phyloP scores from a whole-genome alignment of 1,284 basidiomycete species.

The Afroboletus lepidellus region DNA sequence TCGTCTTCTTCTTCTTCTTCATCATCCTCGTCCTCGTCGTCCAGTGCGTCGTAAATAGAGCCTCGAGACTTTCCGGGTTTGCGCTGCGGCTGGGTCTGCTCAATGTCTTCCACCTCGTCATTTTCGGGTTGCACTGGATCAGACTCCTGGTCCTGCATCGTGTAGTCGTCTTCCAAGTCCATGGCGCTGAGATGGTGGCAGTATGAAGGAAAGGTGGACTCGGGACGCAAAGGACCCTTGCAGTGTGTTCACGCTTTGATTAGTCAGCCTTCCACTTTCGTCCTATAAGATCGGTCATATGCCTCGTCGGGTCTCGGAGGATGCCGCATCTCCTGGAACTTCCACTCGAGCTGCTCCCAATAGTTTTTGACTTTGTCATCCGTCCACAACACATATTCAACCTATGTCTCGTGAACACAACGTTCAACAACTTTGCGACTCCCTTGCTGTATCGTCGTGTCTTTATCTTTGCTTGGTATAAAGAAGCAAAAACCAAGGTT shows the following conservation, averaged over 20 bases:
- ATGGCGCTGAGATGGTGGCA: conserved; percentile 33
- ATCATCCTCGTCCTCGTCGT: conserved; percentile 49
- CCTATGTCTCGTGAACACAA: conserved; percentile 54
- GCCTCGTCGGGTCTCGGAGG: neutral
- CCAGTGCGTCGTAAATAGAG: conserved; percentile 52
- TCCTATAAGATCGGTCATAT: neutral
- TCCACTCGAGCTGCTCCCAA: conserved; percentile 59
- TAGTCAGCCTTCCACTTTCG: conserved; percentile 25
- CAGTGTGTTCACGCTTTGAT: conserved; percentile 5
- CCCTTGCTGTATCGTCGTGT: conserved; percentile 53
- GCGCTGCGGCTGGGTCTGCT: conserved; percentile 31
- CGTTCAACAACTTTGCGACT: conserved; percentile 49
- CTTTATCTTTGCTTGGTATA: conserved; percentile 67
- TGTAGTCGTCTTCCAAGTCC: conserved; percentile 50
- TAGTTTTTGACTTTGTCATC: conserved; percentile 49
- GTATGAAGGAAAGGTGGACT: conserved; percentile 7
- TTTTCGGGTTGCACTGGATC: conserved; percentile 37
- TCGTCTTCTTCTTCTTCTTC: conserved; percentile 34
- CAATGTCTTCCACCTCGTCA: conserved; percentile 38
- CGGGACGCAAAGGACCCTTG: neutral
- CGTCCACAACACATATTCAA: conserved; percentile 51
- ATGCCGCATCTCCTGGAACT: conserved; percentile 48
- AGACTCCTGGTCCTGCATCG: conserved; percentile 39
- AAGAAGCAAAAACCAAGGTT: conserved; percentile 57
- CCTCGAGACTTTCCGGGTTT: conserved; percentile 33